Evolutionary conservation across 2,329 filamentous ascomycete genomes (phyloP), one percentile per base, ranked within the genome.

Genomic region (Neurospora sp.): DNA sequence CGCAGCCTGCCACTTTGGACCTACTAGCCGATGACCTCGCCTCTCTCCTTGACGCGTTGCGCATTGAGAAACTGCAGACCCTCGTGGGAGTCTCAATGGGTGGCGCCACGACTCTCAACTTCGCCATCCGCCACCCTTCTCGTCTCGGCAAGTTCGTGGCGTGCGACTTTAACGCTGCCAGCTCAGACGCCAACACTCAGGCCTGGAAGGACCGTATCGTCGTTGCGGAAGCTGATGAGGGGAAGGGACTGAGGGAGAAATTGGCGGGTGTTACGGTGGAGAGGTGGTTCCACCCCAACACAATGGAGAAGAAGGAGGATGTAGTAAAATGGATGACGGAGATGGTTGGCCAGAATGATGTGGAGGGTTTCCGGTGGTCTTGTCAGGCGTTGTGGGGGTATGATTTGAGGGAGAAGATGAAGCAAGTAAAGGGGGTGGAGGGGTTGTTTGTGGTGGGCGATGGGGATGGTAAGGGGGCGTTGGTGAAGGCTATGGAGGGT

Each of bases 81-180:
- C 82, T 95, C 0, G 82, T 96, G 23, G 93, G 93, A 23, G 93
- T 96, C 3, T 92, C 89, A 42, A 88, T 96, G 78, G 93, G 93
- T 73, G 93, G 93, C 68, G 92, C 90, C 2, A 96, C 93, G 1
- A 85, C 90, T n/a, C n/a, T n/a, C 2, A 23, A 23, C 23, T 23
- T 23, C 23, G 23, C 23, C 23, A 23, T 96, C 68, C 84, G 84
- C 52, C 85, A 92, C 75, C 90, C 91, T 0, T 73, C 81, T 1
- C 84, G 87, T 62, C 80, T 93, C 15, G 78, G 75, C 1, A 83
- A 83, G 7, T 91, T 93, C 78, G 82, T 95, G 28, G 85, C 90
- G 3, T 94, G 92, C 79, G 92, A 96, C 79, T 96, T 93, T 77
- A 95, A 93, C 78, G 85, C 87, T 8, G 84, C 87, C 90, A 0